Conservation (phyloP, 495 filamentous ascomycete species). For the Aspergillus ostianus region DNA sequence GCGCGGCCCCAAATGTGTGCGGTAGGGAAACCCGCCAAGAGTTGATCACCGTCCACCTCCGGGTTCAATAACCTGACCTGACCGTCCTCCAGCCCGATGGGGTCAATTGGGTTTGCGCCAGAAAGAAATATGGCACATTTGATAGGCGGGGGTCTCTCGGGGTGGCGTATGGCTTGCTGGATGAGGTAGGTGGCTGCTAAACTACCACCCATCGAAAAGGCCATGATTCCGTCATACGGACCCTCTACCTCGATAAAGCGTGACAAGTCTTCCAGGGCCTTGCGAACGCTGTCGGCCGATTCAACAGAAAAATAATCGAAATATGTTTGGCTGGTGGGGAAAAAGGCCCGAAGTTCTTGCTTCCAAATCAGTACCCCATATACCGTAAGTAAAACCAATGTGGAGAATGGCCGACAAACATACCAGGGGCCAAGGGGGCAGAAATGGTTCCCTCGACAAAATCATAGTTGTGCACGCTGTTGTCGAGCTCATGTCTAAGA, state of each 20-base stretch:
- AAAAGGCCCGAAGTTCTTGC: slow-evolving; percentile 13
- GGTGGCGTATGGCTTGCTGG: slow-evolving; percentile 8
- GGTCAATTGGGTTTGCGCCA: slow-evolving; percentile 11
- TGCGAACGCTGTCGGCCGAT: slow-evolving; percentile 10
- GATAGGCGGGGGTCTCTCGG: slow-evolving; percentile 15
- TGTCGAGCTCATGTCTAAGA: slow-evolving; percentile 23
- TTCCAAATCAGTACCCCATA: too few relatives aligned
- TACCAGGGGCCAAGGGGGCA: slow-evolving; percentile 21
- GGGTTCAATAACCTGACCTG: slow-evolving; percentile 7
- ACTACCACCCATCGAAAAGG: slow-evolving; percentile 25
- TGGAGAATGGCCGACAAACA: slow-evolving; percentile 2
- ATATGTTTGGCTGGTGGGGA: slow-evolving; percentile 14
- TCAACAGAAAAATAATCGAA: slow-evolving; percentile 22
- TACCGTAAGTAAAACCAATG: too few relatives aligned
- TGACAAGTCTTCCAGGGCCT: slow-evolving; percentile 22
- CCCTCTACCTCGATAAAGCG: slow-evolving; percentile 21
- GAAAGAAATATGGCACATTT: slow-evolving; percentile 30
- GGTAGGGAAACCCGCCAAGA: slow-evolving; percentile 19
- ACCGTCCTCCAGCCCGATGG: slow-evolving; percentile 10
- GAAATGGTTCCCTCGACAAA: slow-evolving; percentile 29
- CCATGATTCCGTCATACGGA: slow-evolving; percentile 34
- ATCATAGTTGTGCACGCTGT: slow-evolving; percentile 24
- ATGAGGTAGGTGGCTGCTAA: slow-evolving; percentile 23
- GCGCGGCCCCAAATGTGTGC: slow-evolving; percentile 26
- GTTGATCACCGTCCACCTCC: not conserved